phyloP scores from a whole-genome alignment of 208 protist species.

The Acanthamoeba royreba region DNA sequence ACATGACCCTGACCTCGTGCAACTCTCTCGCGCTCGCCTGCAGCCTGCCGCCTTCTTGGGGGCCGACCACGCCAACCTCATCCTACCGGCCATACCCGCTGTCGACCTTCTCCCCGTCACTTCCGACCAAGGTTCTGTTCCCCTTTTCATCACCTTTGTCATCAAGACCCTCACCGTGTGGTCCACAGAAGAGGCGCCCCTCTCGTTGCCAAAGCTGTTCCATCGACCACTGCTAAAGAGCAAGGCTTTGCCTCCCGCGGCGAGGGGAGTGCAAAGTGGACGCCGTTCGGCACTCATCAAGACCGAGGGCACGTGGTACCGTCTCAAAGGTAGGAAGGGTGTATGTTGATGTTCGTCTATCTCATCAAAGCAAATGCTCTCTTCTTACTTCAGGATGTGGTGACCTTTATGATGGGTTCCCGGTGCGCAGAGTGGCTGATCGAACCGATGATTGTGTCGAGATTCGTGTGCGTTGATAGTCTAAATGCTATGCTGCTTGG shows the following conservation, averaged over 20 bases:
- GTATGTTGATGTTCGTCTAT: background rate
- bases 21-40: background rate
- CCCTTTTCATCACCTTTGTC: no score
- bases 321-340: constrained; percentile 43
- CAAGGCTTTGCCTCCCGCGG: background rate
- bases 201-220: background rate
- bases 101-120: background rate
- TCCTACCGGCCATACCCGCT: constrained; percentile 23
- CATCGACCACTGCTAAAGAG: constrained; percentile 9
- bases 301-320: constrained; percentile 20
- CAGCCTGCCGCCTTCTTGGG: background rate
- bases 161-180: no score
- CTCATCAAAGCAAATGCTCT: background rate
- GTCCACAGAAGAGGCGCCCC: background rate
- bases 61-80: background rate
- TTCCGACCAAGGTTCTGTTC: no score
- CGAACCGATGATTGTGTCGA: background rate
- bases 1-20: background rate
- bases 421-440: background rate
- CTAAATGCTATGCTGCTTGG: no score
- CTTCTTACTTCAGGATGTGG: background rate
- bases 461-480: background rate
- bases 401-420: constrained; percentile 42
- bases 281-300: constrained; percentile 43
- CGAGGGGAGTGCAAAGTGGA: constrained; percentile 26